A percentile compares a stretch with the other conserved stretches of the same genome.
Conservation (phyloP, 2,329 filamentous ascomycete species). For the Aspergillus eucalypticola region DNA sequence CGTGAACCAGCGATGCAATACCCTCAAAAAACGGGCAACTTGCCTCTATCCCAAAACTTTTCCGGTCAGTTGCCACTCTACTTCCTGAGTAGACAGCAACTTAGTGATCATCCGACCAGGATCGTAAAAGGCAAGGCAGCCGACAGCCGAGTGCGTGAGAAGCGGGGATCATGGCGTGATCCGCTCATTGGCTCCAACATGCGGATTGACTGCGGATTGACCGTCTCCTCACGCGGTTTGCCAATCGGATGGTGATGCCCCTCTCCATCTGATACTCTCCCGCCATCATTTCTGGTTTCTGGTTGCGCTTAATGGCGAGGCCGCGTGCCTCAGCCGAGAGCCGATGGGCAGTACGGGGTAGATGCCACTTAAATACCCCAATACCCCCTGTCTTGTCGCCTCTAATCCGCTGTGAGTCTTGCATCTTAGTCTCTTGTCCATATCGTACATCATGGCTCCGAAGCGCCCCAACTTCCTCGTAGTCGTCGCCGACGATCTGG, state of each 20-base stretch:
- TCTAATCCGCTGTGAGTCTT: neutral
- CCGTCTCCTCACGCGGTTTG: neutral
- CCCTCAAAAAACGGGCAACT: neutral
- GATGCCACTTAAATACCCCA: neutral
- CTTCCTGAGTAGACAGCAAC: neutral
- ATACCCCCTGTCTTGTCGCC: neutral
- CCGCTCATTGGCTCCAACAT: neutral
- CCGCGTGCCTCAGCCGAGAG: slow-evolving; percentile 1
- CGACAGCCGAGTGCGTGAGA: slow-evolving; percentile 1
- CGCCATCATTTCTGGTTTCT: no score
- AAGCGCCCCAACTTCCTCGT: slow-evolving; percentile 62
- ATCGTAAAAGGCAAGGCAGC: neutral
- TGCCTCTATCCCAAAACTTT: neutral
- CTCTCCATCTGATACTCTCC: neutral
- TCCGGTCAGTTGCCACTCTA: neutral
- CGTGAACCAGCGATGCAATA: no score
- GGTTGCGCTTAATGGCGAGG: neutral
- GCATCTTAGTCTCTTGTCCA: neutral
- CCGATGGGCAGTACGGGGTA: neutral
- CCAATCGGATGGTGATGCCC: neutral
- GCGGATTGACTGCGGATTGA: neutral
- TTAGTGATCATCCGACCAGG: neutral
- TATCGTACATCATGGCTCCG: slow-evolving; percentile 24
- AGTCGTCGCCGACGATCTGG: slow-evolving; percentile 60
- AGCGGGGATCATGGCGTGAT: slow-evolving; percentile 1